A percentile compares a stretch with the other conserved stretches of the same genome.
phyloP scores from a whole-genome alignment of 306 rosid species.

The Spatholobus suberectus region DNA sequence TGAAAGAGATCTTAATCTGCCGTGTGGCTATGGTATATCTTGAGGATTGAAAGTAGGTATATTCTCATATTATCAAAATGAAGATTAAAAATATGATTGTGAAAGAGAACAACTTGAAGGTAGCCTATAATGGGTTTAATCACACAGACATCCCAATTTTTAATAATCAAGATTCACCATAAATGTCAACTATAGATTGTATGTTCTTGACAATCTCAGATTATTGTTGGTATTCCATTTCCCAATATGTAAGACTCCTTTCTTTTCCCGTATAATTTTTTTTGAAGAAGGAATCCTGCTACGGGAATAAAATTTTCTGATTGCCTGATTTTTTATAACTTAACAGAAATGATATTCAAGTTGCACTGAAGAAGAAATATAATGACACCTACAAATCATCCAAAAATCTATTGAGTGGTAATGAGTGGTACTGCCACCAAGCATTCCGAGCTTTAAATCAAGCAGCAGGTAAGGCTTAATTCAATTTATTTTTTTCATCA shows the following conservation, averaged over 20 bases:
- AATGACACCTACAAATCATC: conserved; percentile 82
- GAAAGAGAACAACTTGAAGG: conserved; percentile 8
- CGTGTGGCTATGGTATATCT: conserved; percentile 9
- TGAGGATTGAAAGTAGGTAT: conserved; percentile 7
- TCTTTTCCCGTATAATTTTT: conserved; percentile 22
- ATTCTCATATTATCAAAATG: conserved; percentile 23
- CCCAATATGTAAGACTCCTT: conserved; percentile 83
- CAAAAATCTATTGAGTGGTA: conserved; percentile 78
- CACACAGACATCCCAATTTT: neutral
- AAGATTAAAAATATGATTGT: neutral
- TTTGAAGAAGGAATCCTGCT: conserved; percentile 32
- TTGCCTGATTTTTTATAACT: conserved; percentile 44
- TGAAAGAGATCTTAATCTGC: conserved; percentile 19
- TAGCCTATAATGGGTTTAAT: conserved; percentile 32
- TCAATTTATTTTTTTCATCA: neutral
- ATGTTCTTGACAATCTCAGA: conserved; percentile 79
- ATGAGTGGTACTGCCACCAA: conserved; percentile 96
- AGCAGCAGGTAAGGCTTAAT: conserved; percentile 79
- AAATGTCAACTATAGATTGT: conserved; percentile 38
- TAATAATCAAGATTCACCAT: conserved; percentile 12
- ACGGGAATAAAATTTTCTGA: conserved; percentile 39
- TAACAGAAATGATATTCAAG: conserved; percentile 83
- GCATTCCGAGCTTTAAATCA: conserved; percentile 96
- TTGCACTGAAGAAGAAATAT: conserved; percentile 78
- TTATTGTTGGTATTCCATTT: conserved; percentile 94